Base-by-base conservation (phyloP, 192 early-diverging fungal genomes). In the Backusella luteola region DNA sequence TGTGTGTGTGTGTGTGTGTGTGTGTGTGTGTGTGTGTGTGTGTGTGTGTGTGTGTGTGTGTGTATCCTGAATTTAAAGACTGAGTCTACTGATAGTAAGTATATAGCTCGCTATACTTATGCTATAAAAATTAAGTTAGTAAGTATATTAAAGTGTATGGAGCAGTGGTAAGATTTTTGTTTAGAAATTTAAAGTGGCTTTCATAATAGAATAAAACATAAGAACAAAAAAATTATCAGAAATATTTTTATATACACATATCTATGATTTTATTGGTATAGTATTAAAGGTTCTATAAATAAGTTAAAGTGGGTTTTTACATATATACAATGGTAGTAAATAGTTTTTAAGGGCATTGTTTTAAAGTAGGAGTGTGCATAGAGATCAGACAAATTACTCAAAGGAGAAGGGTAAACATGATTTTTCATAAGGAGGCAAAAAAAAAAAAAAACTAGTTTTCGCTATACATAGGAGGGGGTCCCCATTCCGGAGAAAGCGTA, bases 391-490 rank as follows among this genome's bases (percentile, higher is more conserved):
- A 9, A 59, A 6, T 59, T 29, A 11, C 23, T 59, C 0, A 53
- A 21, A 53, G n/a, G 52, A 53, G 52, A 53, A 53, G n/a, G 21
- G 4, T 9, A 32, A 21, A 21, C 15, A 15, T 21, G 19, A 21
- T 21, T 12, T 59, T 59, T 21, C 8, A 59, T 29, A 26, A 59
- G 56, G 56, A 59, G 56, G 21, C 5, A 49, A 49, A 49, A 49
- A 49, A 49, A 46, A 46, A 46, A 6, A 44, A 49, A 49, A 32
- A 67, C 35, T 67, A 34, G 29, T 67, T 36, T 67, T 71, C 70
- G 34, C 41, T 52, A 52, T 77, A 77, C 17, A 23, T 15, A 49
- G 76, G 76, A 35, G 76, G 76, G 9, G 76, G 68, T 17, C 76
- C 76, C 76, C 56, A 73, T 49, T 73, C 76, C 21, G 56, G 70